A percentile compares a stretch with the other conserved stretches of the same genome.
phyloP scores from a whole-genome alignment of 805 yeast species.

The Isabelozyma gotoi region DNA sequence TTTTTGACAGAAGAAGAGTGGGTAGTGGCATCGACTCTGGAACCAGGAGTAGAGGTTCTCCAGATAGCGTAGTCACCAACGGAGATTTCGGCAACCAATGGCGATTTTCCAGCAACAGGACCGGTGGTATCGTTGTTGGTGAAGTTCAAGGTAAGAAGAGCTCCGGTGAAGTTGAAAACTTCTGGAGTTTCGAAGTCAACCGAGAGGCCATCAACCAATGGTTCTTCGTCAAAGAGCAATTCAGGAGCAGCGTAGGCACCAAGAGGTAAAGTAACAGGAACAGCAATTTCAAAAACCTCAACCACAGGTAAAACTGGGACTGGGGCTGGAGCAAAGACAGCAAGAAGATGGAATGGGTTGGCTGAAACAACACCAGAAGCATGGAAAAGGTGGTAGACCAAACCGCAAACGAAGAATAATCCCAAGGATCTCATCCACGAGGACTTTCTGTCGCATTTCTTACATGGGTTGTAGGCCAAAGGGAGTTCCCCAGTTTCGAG shows the following conservation, averaged over 20 bases:
- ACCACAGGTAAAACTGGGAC: not conserved
- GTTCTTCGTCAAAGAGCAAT: conserved; percentile 7
- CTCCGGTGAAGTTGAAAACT: conserved; percentile 22
- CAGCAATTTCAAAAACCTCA: conserved; percentile 1
- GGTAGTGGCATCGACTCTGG: conserved; percentile 12
- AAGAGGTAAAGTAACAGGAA: not conserved
- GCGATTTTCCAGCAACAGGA: conserved; percentile 6
- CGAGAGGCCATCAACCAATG: conserved; percentile 7
- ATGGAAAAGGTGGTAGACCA: not conserved
- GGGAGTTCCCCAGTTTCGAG: not conserved
- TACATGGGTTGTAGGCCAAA: not conserved
- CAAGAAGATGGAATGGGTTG: not conserved
- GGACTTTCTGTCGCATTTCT: not conserved
- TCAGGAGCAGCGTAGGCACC: not conserved
- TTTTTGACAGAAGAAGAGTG: conserved; percentile 21
- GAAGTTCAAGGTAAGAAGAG: conserved; percentile 23
- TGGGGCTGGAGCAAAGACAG: not conserved
- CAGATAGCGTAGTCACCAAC: conserved; percentile 23
- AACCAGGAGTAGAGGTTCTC: conserved; percentile 26
- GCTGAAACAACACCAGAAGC: not conserved
- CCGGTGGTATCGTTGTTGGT: conserved; percentile 14
- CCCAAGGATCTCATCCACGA: not conserved
- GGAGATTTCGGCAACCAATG: conserved; percentile 20
- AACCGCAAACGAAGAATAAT: not conserved
- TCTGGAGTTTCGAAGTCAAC: conserved; percentile 8